Conservation (phyloP, 2,329 filamentous ascomycete species). For the Verticillium zaregamsianum region DNA sequence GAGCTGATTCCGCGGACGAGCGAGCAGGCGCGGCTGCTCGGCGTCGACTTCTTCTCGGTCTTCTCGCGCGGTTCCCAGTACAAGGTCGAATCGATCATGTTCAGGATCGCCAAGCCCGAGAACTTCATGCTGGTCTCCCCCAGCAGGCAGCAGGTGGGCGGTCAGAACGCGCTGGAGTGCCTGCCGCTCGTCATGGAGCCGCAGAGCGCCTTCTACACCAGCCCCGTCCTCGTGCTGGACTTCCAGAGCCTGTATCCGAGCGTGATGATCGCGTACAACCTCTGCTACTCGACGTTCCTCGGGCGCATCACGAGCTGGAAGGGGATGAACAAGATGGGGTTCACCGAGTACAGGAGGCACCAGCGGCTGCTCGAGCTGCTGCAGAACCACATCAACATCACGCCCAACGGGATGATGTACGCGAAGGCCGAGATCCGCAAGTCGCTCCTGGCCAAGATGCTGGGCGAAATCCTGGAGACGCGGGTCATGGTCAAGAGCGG, state of each 20-base stretch:
- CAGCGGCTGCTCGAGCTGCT: conserved; percentile 72
- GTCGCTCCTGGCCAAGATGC: conserved; percentile 91
- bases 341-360: conserved; percentile 77
- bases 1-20: conserved; percentile 86
- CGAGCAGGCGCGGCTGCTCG: conserved; percentile 88
- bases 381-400: conserved; percentile 82
- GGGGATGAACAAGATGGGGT: conserved; percentile 92
- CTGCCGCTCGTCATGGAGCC: conserved; percentile 96
- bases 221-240: conserved; percentile 84
- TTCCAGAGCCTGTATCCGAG: conserved; percentile 96
- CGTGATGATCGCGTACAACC: conserved; percentile 99
- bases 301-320: conserved; percentile 83
- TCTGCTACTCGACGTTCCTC: conserved; percentile 95
- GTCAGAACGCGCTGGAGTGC: conserved; percentile 92
- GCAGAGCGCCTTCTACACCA: conserved; percentile 88
- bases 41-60: conserved; percentile 95
- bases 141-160: conserved; percentile 84
- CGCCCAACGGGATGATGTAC: conserved; percentile 97
- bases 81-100: conserved; percentile 99
- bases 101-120: conserved; percentile 94
- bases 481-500: conserved; percentile 96
- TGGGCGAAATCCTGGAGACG: conserved; percentile 92
- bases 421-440: conserved; percentile 80
- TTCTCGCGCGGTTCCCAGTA: conserved; percentile 94
- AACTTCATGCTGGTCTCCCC: conserved; percentile 89